These are phyloP conservation scores for Mrakiaceae sp. DNA, from an alignment of 1,284 basidiomycete genomes.

Conservation along the genomic window DNA sequence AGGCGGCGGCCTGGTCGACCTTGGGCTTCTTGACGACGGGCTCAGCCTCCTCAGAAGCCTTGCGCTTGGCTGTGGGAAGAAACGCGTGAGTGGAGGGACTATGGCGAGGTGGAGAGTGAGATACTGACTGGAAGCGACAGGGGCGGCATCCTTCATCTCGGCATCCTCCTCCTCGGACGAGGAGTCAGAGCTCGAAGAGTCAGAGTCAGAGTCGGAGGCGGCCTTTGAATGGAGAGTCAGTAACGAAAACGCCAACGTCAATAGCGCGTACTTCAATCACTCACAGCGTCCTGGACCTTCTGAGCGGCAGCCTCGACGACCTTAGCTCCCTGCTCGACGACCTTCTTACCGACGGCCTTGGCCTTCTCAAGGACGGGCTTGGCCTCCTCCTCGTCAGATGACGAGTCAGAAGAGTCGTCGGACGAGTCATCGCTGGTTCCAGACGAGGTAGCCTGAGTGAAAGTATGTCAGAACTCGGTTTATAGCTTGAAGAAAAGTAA, in stretches of 20 bases:
- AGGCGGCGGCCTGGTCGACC: conserved; percentile 46
- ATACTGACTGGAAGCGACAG: not conserved
- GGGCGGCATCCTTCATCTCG: conserved; percentile 21
- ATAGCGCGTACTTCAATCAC: too few relatives aligned
- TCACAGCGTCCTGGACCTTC: too few relatives aligned
- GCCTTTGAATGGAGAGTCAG: conserved; percentile 29
- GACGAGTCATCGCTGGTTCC: conserved; percentile 15
- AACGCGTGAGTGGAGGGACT: not conserved
- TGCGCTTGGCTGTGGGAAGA: conserved; percentile 11
- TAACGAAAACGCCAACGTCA: not conserved
- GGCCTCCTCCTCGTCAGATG: conserved; percentile 24
- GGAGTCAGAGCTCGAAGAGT: conserved; percentile 24
- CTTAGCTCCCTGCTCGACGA: not conserved
- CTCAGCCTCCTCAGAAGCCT: conserved; percentile 56
- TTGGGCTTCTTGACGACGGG: conserved; percentile 73
- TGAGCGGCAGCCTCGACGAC: conserved; percentile 2
- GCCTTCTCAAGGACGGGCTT: conserved; percentile 19
- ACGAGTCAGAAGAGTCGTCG: conserved; percentile 23
- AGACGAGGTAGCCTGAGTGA: conserved; percentile 5
- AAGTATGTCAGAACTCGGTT: not conserved
- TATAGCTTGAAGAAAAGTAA: not conserved
- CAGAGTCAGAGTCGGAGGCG: conserved; percentile 22
- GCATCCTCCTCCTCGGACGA: conserved; percentile 24
- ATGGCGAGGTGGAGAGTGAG: not conserved
- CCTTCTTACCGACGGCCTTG: conserved; percentile 3